Base-by-base conservation (phyloP, 257 asterid species). In the Parsonsia alboflavescens region DNA sequence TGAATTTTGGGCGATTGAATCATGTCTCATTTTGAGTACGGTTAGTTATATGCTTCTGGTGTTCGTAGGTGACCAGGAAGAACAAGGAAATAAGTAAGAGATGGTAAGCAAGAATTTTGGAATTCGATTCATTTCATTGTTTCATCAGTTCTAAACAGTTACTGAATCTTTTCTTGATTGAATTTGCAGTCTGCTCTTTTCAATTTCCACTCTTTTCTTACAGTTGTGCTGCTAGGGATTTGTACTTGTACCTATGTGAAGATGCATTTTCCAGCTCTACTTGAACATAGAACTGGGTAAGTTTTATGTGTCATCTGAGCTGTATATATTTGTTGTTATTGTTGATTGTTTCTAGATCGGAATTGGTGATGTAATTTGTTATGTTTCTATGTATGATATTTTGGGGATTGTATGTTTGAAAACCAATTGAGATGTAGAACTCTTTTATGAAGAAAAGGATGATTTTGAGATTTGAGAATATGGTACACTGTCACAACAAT, bases 201-300 rank as follows among this genome's bases (percentile, higher is more conserved):
- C 97, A 93, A 93, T 86, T 91, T 91, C 85, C 96, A 89, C 76
- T 93, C 98, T 7, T 93, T 93, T 86, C 91, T 93, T 73, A 89
- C 96, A 7, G 97, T 91, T 17, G 97, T 91, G 81, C 79, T 88
- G 83, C 83, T 93, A 52, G 98, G 97, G 77, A 88, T 93, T 62
- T 93, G 97, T 86, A 89, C 96, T 66, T 93, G 98, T 88, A 88
- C 98, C 33, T 91, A 81, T 76, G 87, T 93, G 81, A 91, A 93
- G 92, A 85, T 91, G 77, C 96, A 93, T 65, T 93, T 91, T 80
- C 89, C 97, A 46, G 97, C 96, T 33, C 96, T 93, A 81, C 96
- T 89, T 65, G 96, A 93, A 82, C 96, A 87, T 50, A 88, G 92
- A 80, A 89, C 98, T 68, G 98, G 98, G 96, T 93, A 84, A 82